These are phyloP conservation scores for Torulaspora globosa DNA, from an alignment of 1,139 yeast genomes.

Conservation along the genomic window DNA sequence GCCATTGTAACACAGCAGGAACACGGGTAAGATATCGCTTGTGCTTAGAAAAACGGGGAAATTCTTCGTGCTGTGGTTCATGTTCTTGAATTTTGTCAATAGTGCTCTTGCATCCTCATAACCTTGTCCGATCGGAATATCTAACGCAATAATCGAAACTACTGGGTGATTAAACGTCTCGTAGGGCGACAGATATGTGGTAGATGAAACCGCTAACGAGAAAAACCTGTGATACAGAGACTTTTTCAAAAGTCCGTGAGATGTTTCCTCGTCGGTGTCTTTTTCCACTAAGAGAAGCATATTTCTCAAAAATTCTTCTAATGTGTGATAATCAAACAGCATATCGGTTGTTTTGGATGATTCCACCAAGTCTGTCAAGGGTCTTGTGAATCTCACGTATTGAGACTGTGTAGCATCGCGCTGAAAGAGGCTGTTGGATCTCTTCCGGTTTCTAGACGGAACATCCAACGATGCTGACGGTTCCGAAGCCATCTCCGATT, in stretches of 20 bases:
- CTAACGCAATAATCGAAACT: constrained; percentile 65
- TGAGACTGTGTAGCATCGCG: constrained; percentile 35
- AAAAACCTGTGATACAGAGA: constrained; percentile 59
- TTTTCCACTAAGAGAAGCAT: constrained; percentile 37
- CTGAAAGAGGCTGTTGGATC: constrained; percentile 34
- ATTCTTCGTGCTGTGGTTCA: constrained; percentile 25
- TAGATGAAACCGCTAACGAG: constrained; percentile 56
- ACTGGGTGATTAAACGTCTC: constrained; percentile 91
- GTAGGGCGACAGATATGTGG: constrained; percentile 63
- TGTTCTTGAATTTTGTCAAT: constrained; percentile 46
- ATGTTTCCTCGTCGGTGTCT: constrained; percentile 28
- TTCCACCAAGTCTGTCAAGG: constrained; percentile 39
- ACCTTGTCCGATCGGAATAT: constrained; percentile 28
- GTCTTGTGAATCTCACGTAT: constrained; percentile 47
- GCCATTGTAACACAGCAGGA: constrained; percentile 37
- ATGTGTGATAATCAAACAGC: constrained; percentile 34
- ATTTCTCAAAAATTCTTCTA: constrained; percentile 36
- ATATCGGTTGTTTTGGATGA: constrained; percentile 27
- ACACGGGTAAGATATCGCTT: constrained; percentile 50
- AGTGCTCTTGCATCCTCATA: constrained; percentile 54
- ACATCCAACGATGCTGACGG: constrained; percentile 4
- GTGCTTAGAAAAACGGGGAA: constrained; percentile 60
- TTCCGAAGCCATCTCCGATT: background rate
- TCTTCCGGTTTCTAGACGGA: constrained; percentile 19
- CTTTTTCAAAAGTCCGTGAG: constrained; percentile 36